Evolutionary conservation across 2,329 filamentous ascomycete genomes (phyloP).

Genomic region (Phyllosticta citribraziliensis): DNA sequence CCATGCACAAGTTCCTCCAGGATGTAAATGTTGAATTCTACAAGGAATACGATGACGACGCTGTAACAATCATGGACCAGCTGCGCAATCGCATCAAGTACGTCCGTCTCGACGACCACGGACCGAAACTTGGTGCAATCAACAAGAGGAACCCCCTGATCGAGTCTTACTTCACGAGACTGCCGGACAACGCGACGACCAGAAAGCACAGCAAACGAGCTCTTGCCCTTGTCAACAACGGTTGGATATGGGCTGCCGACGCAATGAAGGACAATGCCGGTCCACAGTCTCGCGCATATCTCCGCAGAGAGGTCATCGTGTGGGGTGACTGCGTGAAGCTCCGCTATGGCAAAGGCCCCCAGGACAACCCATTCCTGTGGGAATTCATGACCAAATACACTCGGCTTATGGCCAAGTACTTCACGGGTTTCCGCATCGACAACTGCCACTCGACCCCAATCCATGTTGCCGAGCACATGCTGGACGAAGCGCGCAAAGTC

Average conservation of each 20-base stretch:
- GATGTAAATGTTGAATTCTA: slow-evolving; percentile 83
- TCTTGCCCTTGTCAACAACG: slow-evolving; percentile 84
- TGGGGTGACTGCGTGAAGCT: slow-evolving; percentile 99
- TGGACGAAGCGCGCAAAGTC: slow-evolving; percentile 84
- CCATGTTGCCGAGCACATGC: slow-evolving; percentile 85
- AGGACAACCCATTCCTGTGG: slow-evolving; percentile 92
- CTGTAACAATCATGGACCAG: slow-evolving; percentile 76
- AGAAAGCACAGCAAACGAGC: slow-evolving; percentile 65
- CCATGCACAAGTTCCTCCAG: slow-evolving; percentile 55
- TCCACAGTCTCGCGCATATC: slow-evolving; percentile 78
- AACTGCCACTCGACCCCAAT: slow-evolving; percentile 96
- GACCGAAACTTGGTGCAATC: slow-evolving; percentile 76
- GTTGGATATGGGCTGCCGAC: slow-evolving; percentile 98
- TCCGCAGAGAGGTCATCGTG: slow-evolving; percentile 91
- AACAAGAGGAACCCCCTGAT: slow-evolving; percentile 69
- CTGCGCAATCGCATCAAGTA: slow-evolving; percentile 94
- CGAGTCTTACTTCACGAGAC: slow-evolving; percentile 87
- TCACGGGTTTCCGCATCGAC: slow-evolving; percentile 91
- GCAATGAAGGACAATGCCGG: slow-evolving; percentile 91
- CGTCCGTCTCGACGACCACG: slow-evolving; percentile 81
- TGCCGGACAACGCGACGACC: slow-evolving; percentile 70
- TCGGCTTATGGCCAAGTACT: slow-evolving; percentile 84
- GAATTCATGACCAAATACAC: slow-evolving; percentile 93
- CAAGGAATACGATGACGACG: slow-evolving; percentile 79
- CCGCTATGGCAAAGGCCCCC: slow-evolving; percentile 67